Base-by-base conservation (phyloP, 176 grass and related monocot genomes). In the Oryza coarctata region DNA sequence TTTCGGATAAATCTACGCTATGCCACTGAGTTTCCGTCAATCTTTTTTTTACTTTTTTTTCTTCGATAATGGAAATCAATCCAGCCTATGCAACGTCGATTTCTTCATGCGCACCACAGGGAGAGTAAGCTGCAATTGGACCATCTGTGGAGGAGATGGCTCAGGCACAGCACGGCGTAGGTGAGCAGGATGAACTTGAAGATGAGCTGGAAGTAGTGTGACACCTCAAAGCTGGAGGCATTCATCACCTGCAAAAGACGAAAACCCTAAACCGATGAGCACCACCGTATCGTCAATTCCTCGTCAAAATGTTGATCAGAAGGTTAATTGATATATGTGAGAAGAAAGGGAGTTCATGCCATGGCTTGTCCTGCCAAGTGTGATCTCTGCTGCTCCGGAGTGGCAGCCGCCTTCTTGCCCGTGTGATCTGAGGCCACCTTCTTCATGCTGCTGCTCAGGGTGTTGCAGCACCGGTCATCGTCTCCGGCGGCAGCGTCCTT, bases 181-280 rank as follows among this genome's bases (percentile, higher is more conserved):
- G 78, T 82, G 6, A 94, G 74, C 33, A 94, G 34, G 75, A 88
- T 39, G 70, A 94, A 80, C 85, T 94, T 94, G 91, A 89, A 77
- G 62, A 90, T 60, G 80, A 80, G 74, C 84, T 89, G 85, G 26
- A 94, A 86, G 86, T 91, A 86, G 65, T 77, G 82, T 12, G 91
- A 71, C 15, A 90, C 71, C 38, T 86, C 91, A 22, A 60, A 35
- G 62, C 55, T 81, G 29, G 87, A 89, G 1, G 86, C 80, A 55
- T 89, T 80, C 74, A 84, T 52, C 76, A 84, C 74, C 90, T 92
- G 86, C 14, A 38, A 60, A 70, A 64, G 2, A 68, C 45, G 23
- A 5, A 52, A 65, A 81, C 0, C 23, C 58, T 5, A 58, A 22
- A 73, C 3, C 7, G 15, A 68, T 63, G 25, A 81, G 17, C 20